phyloP scores from a whole-genome alignment of 192 early-diverging fungal genomes.

The Nowakowskiella sp. region DNA sequence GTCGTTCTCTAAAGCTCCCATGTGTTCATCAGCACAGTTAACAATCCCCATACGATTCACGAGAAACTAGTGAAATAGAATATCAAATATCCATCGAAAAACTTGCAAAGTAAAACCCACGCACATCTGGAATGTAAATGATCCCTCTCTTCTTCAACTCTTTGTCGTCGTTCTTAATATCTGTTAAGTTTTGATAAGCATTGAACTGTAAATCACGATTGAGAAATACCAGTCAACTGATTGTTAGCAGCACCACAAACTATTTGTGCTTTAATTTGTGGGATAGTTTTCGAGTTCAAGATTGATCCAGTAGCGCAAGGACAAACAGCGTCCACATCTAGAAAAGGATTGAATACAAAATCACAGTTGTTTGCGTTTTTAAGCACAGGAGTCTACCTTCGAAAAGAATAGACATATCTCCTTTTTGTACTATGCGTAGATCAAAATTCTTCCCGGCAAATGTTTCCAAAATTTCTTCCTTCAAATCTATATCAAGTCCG shows the following conservation, averaged over 20 bases:
- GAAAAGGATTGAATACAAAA: neutral
- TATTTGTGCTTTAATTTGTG: constrained; percentile 25
- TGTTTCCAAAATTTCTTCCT: constrained; percentile 3
- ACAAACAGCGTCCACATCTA: constrained; percentile 31
- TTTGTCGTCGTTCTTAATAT: constrained; percentile 23
- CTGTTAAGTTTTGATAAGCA: neutral
- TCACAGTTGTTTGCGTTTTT: neutral
- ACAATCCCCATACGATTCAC: constrained; percentile 34
- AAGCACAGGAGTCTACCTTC: constrained; percentile 5
- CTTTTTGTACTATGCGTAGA: constrained; percentile 19
- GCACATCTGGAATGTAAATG: constrained; percentile 35
- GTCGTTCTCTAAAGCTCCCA: constrained; percentile 31
- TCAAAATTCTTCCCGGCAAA: constrained; percentile 20
- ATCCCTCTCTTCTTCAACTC: constrained; percentile 26
- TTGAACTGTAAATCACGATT: too few relatives aligned
- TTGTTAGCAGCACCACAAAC: constrained; percentile 44
- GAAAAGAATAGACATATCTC: constrained; percentile 21
- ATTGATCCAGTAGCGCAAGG: constrained; percentile 37
- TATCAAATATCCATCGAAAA: neutral
- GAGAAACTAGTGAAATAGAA: too few relatives aligned
- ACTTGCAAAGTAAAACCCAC: constrained; percentile 24
- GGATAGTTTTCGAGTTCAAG: constrained; percentile 30
- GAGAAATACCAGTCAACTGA: constrained; percentile 21
- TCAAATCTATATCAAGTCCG: too few relatives aligned
- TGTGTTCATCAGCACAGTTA: constrained; percentile 37